Conservation (phyloP, 345 rosid species). For the Durio zibethinus region DNA sequence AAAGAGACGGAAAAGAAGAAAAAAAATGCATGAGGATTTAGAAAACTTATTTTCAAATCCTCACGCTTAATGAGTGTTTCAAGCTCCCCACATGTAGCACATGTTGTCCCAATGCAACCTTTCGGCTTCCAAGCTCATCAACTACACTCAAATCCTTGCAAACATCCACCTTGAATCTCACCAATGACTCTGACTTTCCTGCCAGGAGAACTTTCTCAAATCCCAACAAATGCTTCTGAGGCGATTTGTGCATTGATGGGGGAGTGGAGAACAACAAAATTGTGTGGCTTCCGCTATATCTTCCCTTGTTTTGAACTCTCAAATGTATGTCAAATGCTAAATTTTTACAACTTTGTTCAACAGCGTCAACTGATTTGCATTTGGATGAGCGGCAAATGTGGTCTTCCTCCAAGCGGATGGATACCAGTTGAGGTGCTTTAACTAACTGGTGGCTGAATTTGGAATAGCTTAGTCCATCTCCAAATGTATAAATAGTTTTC, state of each 20-base stretch:
- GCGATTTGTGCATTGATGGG: conserved; percentile 61
- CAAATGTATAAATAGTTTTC: conserved; percentile 72
- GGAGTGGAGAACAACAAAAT: conserved; percentile 69
- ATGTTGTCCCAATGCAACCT: conserved; percentile 60
- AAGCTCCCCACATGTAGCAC: conserved; percentile 68
- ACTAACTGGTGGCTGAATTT: conserved; percentile 38
- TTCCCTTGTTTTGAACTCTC: conserved; percentile 49
- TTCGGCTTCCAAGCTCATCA: conserved; percentile 59
- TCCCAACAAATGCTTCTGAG: conserved; percentile 60
- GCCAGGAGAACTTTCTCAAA: conserved; percentile 61
- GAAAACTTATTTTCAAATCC: conserved; percentile 39
- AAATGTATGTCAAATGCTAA: conserved; percentile 48
- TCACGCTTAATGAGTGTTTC: conserved; percentile 51
- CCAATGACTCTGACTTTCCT: conserved; percentile 26
- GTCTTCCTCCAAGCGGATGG: conserved; percentile 36
- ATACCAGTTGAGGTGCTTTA: conserved; percentile 56
- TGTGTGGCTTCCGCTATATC: conserved; percentile 52
- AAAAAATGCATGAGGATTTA: conserved; percentile 3
- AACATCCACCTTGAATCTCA: conserved; percentile 55
- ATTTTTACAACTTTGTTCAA: conserved; percentile 40
- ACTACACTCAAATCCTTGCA: conserved; percentile 78
- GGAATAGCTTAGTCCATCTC: conserved; percentile 82
- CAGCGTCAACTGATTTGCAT: conserved; percentile 52
- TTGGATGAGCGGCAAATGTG: conserved; percentile 53
- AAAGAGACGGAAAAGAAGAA: neutral